A percentile compares a stretch with the other conserved stretches of the same genome.
These are phyloP conservation scores for Lipomyces chichibuensis DNA, from an alignment of 805 yeast genomes.

Conservation along the genomic window DNA sequence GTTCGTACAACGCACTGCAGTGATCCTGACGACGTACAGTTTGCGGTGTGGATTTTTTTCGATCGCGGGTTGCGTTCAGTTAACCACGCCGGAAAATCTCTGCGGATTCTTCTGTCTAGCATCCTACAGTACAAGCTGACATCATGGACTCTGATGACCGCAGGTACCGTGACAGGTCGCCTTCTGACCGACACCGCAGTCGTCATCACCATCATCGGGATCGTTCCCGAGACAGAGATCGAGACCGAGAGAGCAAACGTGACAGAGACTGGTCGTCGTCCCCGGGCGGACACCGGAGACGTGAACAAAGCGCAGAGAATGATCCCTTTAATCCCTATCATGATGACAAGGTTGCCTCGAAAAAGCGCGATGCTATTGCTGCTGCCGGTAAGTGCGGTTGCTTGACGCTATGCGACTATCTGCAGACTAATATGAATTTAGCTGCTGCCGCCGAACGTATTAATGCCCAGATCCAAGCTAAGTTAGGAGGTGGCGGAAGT, in stretches of 20 bases:
- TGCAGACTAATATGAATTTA: neutral
- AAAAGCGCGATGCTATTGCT: conserved; percentile 40
- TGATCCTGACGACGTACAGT: neutral
- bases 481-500: conserved; percentile 10
- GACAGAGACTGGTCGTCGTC: conserved; percentile 31
- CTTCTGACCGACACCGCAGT: conserved; percentile 1
- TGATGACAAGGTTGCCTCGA: conserved; percentile 19
- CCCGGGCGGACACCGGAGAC: conserved; percentile 10
- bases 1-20: neutral
- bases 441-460: conserved; percentile 45
- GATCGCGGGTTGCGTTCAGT: neutral
- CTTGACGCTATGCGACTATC: conserved; percentile 19
- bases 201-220: conserved; percentile 12
- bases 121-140: neutral
- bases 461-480: conserved; percentile 40
- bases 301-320: neutral
- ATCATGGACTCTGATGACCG: conserved; percentile 8
- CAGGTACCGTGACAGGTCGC: conserved; percentile 8
- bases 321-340: neutral
- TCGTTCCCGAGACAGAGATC: conserved; percentile 22
- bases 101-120: neutral
- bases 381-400: conserved; percentile 31
- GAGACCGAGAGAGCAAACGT: conserved; percentile 30
- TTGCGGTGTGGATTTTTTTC: neutral
- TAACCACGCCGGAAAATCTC: neutral